Base-by-base conservation (phyloP, 805 yeast species). In the Torulaspora franciscae region DNA sequence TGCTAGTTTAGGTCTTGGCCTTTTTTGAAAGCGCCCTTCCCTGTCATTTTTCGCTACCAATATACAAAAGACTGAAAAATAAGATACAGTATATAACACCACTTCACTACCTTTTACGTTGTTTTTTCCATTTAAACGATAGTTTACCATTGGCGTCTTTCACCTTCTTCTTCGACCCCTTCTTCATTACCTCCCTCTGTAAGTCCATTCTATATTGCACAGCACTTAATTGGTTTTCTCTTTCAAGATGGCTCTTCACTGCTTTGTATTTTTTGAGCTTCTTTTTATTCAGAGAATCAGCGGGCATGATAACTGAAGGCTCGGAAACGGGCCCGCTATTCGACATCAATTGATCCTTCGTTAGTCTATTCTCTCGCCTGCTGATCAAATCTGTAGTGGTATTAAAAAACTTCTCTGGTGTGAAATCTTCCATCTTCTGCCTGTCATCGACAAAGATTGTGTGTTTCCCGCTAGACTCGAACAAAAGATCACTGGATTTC, bases 121-220 rank as follows among this genome's bases (percentile, higher is more conserved):
- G 80, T 55, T 77, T 83, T 62, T 83, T 86, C 95, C 97, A 91
- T 68, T 87, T 87, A 69, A 77, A 93, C 2, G 75, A 72, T 0
- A 77, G 76, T 45, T 76, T 75, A 3, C 98, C 98, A 27, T 78
- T 74, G 11, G 74, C 69, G 45, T 75, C 83, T 2, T 75, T 71
- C 4, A 83, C 64, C 70, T 89, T 89, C 75, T 83, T 85, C 68
- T 85, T 86, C 49, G 80, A 79, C 0, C 98, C 98, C 53, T 81
- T 84, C 64, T 87, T 87, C 95, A 91, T 88, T 44, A 89, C 74
- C 59, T 90, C 95, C 49, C 85, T 79, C 57, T 89, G 95, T 45
- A 77, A 56, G 45, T 84, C 85, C 80, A 90, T 80, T 57, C 81
- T 77, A 33, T 73, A 74, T 58, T 87, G 83, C 13, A 91, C 85